Evolutionary conservation across 140 eudicot genomes (phyloP).

Genomic region (Bidens hawaiensis): DNA sequence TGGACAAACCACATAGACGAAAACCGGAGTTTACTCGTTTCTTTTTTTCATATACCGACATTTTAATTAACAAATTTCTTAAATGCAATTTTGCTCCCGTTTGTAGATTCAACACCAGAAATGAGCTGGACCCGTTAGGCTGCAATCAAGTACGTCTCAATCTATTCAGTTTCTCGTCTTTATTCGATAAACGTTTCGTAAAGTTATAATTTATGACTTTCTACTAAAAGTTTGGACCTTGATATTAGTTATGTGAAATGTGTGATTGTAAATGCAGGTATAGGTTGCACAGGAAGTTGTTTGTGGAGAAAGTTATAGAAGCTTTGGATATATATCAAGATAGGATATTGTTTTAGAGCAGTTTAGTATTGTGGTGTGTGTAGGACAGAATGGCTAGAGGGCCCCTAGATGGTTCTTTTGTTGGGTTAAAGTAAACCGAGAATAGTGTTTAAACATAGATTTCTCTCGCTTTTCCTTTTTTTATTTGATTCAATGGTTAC

Average conservation of each 20-base stretch:
- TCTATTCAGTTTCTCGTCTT: not conserved
- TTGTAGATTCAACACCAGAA: conserved; percentile 67
- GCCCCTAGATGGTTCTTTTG: conserved; percentile 9
- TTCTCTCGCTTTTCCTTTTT: conserved; percentile 1
- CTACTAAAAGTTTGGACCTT: too few relatives aligned
- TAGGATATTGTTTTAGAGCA: conserved; percentile 55
- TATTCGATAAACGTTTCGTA: not conserved
- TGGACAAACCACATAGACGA: too few relatives aligned
- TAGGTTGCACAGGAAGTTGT: conserved; percentile 73
- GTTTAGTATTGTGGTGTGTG: conserved; percentile 17
- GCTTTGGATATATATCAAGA: conserved; percentile 90
- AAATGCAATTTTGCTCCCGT: not conserved
- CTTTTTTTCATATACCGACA: not conserved
- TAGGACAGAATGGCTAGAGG: not conserved
- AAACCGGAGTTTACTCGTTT: too few relatives aligned
- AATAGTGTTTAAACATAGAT: conserved; percentile 24
- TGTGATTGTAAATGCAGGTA: conserved; percentile 80
- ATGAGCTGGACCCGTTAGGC: conserved; percentile 81
- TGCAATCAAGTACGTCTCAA: conserved; percentile 78
- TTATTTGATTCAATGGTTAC: conserved; percentile 7
- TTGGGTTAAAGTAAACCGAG: conserved; percentile 11
- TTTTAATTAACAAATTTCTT: not conserved
- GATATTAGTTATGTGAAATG: too few relatives aligned
- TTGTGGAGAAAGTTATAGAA: conserved; percentile 73
- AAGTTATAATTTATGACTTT: conserved; percentile 1